phyloP scores from a whole-genome alignment of 106 monocot species.

The Dioscorea dumetorum region DNA sequence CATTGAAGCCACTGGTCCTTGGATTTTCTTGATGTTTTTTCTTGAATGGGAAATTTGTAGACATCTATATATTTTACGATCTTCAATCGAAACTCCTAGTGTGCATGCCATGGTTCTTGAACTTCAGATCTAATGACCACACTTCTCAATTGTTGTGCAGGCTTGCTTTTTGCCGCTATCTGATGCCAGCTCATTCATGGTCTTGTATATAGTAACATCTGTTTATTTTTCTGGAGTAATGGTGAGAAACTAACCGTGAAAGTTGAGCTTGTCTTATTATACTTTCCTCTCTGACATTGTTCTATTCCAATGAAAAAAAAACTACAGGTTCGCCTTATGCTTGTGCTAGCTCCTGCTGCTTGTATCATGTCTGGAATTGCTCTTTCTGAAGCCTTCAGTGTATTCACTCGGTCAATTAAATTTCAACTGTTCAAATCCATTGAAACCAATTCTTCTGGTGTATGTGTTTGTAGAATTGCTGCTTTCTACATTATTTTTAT shows the following conservation, averaged over 20 bases:
- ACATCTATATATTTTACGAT: no score
- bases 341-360: constrained; percentile 97
- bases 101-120: no score
- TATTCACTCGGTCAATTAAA: constrained; percentile 84
- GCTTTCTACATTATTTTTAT: not conserved
- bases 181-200: constrained; percentile 90
- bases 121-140: no score
- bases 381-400: constrained; percentile 78
- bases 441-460: constrained; percentile 27
- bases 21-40: no score
- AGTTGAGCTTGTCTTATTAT: not conserved
- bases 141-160: constrained; percentile 29
- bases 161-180: constrained; percentile 93
- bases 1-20: no score
- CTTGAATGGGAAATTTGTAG: no score
- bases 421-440: constrained; percentile 48
- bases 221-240: constrained; percentile 99
- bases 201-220: constrained; percentile 89
- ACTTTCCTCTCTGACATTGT: not conserved
- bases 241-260: constrained; percentile 39
- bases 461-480: constrained; percentile 25
- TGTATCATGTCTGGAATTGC: constrained; percentile 98
- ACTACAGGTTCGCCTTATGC: constrained; percentile 93
- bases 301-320: not conserved
- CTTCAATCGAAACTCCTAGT: no score